Conservation (phyloP, 2,329 filamentous ascomycete species). For the Trichophyton verrucosum region DNA sequence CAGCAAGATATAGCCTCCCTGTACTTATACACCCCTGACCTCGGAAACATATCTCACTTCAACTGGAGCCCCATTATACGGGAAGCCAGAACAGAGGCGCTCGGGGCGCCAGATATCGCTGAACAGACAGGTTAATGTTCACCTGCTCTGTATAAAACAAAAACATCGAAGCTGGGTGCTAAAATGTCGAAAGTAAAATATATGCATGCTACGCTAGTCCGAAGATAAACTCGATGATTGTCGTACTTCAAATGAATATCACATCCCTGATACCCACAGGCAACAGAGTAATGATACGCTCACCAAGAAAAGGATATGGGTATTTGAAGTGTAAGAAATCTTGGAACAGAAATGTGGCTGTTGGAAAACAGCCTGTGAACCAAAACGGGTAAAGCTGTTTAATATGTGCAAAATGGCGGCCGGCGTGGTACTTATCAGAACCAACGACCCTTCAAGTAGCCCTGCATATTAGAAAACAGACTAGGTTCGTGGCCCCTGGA, state of each 20-base stretch:
- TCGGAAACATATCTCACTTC: neutral
- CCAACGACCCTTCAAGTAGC: neutral
- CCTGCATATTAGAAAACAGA: neutral
- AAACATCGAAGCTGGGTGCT: neutral
- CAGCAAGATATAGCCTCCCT: neutral
- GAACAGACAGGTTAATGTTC: neutral
- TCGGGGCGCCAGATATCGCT: neutral
- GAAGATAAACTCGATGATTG: neutral
- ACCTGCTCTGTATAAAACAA: neutral
- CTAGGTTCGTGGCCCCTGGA: neutral
- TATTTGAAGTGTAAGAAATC: neutral
- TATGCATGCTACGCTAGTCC: neutral
- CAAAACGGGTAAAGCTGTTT: neutral
- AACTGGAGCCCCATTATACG: neutral
- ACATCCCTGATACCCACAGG: neutral
- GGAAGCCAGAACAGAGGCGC: neutral
- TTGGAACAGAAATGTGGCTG: neutral
- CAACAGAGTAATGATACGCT: neutral
- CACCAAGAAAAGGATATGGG: constrained; percentile 1
- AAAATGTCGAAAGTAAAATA: neutral
- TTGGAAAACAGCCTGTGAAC: neutral
- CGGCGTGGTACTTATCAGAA: neutral
- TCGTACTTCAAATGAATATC: neutral
- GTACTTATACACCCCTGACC: neutral
- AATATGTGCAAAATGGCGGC: neutral